Evolutionary conservation across 768 basidiomycete genomes (phyloP), one percentile per base, ranked within the genome.

Genomic region (Crepidotus variabilis): DNA sequence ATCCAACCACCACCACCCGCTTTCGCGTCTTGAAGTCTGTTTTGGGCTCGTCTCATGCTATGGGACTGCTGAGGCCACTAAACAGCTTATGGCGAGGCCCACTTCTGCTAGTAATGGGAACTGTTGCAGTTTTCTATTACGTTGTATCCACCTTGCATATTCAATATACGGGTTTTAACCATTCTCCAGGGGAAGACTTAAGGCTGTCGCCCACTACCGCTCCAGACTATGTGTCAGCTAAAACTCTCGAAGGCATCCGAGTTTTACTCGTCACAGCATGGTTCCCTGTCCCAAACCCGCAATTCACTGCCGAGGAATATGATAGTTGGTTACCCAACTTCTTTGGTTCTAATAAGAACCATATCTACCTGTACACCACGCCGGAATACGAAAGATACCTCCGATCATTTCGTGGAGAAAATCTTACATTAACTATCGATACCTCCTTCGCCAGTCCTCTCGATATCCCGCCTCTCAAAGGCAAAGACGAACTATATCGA

Each of bases 221-320:
- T 28, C 28, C 8, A 8, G 28, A 28, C 4, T 28, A 3, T 28
- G 28, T 8, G 28, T 8, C 28, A 28, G 28, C 8, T 8, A 28
- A 28, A 28, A 8, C 8, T 28, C 8, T 8, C 28, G 28, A 8
- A 4, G 28, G 8, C 3, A 28, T 33, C 7, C 63, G 64, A 24
- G 71, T 81, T 54, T 73, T 84, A 21, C 73, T 85, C 35, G 83
- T 84, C 1, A 78, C 83, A 0, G 78, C 83, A 0, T 71, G 82
- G 61, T 84, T 77, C 61, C 82, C 79, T 0, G 72, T 82, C 10
- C 57, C 72, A 11, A 79, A 76, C 43, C 74, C 80, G 21, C 81
- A 82, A 65, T 79, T 82, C 61, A 66, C 79, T 6, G 57, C 72
- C 10, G 57, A 66, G 18, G 77, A 79, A 10, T 83, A 84, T 63